Percentiles rank a stretch among this genome's conserved stretches.
These are phyloP conservation scores for Persicaria tinctoria DNA, from an alignment of 148 eudicot genomes.

Conservation along the genomic window DNA sequence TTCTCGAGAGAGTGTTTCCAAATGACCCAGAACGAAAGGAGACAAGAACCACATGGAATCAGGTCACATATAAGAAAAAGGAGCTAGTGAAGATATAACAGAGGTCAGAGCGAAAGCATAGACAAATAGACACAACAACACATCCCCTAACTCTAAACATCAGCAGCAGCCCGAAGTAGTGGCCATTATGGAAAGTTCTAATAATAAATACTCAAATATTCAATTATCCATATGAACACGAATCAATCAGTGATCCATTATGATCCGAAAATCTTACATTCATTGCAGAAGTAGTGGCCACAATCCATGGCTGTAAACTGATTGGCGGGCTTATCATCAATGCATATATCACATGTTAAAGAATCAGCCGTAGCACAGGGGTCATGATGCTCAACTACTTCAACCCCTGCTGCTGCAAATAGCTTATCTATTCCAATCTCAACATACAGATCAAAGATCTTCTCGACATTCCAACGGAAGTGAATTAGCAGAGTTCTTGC, in stretches of 20 bases:
- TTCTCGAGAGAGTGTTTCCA: too few species aligned
- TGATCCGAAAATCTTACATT: slow-evolving; percentile 32
- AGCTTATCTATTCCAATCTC: slow-evolving; percentile 46
- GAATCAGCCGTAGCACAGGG: slow-evolving; percentile 22
- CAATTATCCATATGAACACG: not conserved
- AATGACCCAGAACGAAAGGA: too few species aligned
- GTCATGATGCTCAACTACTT: slow-evolving; percentile 22
- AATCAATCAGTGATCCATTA: not conserved
- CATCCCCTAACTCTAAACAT: too few species aligned
- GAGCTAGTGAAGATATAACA: too few species aligned
- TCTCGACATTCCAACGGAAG: slow-evolving; percentile 66
- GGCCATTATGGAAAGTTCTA: not conserved
- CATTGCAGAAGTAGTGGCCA: slow-evolving; percentile 63
- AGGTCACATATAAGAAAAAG: too few species aligned
- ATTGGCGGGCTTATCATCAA: slow-evolving; percentile 39
- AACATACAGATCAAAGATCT: slow-evolving; percentile 40
- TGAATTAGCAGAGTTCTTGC: slow-evolving; percentile 70
- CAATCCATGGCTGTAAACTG: slow-evolving; percentile 65
- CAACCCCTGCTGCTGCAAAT: slow-evolving; percentile 60
- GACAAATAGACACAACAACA: too few species aligned
- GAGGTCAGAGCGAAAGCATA: too few species aligned
- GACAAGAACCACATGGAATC: too few species aligned
- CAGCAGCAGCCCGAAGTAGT: too few species aligned
- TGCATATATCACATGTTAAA: slow-evolving; percentile 42
- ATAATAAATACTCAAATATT: too few species aligned